phyloP scores from a whole-genome alignment of 106 monocot species.

The Apostasia shenzhenica region DNA sequence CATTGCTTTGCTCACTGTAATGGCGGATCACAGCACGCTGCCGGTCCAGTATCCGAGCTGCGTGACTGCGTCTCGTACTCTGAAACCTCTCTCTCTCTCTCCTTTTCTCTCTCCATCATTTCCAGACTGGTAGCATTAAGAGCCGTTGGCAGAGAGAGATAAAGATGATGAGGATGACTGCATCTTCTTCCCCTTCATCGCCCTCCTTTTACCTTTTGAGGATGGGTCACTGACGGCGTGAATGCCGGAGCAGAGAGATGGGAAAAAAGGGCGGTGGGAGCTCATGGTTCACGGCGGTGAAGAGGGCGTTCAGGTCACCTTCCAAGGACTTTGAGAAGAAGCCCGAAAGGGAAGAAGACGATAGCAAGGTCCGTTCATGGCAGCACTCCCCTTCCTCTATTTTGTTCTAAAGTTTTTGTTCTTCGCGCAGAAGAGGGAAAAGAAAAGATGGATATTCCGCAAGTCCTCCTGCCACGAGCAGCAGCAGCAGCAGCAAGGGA shows the following conservation, averaged over 20 bases:
- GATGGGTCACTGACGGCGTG: background rate
- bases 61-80: too few species aligned
- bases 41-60: too few species aligned
- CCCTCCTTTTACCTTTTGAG: background rate
- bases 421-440: constrained; percentile 57
- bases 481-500: background rate
- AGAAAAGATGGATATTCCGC: constrained; percentile 84
- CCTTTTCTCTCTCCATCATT: too few species aligned
- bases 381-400: background rate
- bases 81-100: too few species aligned
- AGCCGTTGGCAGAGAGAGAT: too few species aligned
- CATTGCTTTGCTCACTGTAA: too few species aligned
- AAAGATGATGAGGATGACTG: too few species aligned
- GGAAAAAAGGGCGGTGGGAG: constrained; percentile 63
- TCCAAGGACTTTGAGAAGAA: constrained; percentile 57
- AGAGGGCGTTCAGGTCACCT: constrained; percentile 84
- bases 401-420: background rate
- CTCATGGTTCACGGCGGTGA: constrained; percentile 95
- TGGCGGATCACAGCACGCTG: too few species aligned
- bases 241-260: constrained; percentile 19
- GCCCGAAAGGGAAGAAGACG: background rate
- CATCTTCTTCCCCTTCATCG: background rate
- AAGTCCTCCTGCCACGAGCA: constrained; percentile 29
- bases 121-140: too few species aligned
- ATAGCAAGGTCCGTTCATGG: background rate